A percentile compares a stretch with the other conserved stretches of the same genome.
Conservation (phyloP, 352 stramenopile species). For the Globisporangium splendens region DNA sequence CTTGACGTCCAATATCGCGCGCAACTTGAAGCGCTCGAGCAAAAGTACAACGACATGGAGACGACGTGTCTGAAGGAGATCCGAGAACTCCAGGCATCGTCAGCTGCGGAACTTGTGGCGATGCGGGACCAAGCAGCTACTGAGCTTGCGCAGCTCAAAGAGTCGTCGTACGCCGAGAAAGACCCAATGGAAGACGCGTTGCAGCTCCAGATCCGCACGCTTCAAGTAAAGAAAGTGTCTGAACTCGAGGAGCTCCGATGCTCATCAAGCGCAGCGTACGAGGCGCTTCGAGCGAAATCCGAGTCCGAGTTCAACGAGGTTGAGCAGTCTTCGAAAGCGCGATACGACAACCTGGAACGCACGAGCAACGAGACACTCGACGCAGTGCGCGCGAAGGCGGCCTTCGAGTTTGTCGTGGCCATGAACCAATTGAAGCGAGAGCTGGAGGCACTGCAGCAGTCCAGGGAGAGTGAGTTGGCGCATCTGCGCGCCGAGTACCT, state of each 20-base stretch:
- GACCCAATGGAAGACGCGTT: not conserved
- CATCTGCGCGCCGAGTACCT: slow-evolving; percentile 16
- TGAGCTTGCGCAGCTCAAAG: slow-evolving; percentile 1
- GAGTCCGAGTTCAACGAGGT: slow-evolving; percentile 20
- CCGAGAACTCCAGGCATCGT: slow-evolving; percentile 26
- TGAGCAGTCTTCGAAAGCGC: slow-evolving; percentile 15
- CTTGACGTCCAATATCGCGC: slow-evolving; percentile 23
- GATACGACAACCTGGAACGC: slow-evolving; percentile 12
- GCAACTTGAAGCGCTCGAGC: slow-evolving; percentile 28
- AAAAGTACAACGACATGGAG: slow-evolving; percentile 25
- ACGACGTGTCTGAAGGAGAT: slow-evolving; percentile 31
- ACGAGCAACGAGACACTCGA: slow-evolving; percentile 22
- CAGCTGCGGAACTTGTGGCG: slow-evolving; percentile 17
- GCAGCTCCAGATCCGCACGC: slow-evolving; percentile 13
- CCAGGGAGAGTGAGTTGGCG: slow-evolving; percentile 23
- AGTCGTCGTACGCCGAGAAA: slow-evolving; percentile 6
- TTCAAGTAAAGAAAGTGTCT: slow-evolving; percentile 16
- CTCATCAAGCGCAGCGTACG: slow-evolving; percentile 16
- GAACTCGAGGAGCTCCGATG: slow-evolving; percentile 24
- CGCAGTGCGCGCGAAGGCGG: slow-evolving; percentile 15
- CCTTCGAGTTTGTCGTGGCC: slow-evolving; percentile 22
- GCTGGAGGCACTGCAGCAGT: slow-evolving; percentile 20
- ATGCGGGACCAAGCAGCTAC: slow-evolving; percentile 1
- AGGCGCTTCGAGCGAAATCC: slow-evolving; percentile 20
- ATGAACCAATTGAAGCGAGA: slow-evolving; percentile 22